A percentile compares a stretch with the other conserved stretches of the same genome.
Evolutionary conservation across 768 basidiomycete genomes (phyloP).

Genomic region (Suillus americanus): DNA sequence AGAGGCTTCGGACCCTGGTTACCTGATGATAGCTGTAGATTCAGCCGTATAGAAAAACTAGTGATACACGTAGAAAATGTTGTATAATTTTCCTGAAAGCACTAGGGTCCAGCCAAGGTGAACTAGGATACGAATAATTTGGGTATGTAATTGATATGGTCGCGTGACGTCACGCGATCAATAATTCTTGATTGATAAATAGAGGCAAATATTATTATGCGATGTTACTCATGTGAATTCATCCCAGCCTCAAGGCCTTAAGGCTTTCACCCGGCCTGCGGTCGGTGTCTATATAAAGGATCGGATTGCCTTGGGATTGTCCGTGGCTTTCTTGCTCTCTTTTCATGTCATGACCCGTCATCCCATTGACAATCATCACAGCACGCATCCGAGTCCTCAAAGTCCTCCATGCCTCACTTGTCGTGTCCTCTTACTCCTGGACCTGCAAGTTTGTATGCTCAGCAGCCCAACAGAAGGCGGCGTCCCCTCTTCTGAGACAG

Average conservation of each 20-base stretch:
- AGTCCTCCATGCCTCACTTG: constrained; percentile 17
- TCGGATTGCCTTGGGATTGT: neutral
- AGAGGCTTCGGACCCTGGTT: neutral
- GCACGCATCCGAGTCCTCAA: constrained; percentile 12
- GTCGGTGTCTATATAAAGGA: constrained; percentile 9
- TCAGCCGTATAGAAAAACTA: neutral
- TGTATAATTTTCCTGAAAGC: neutral
- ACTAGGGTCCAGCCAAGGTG: neutral
- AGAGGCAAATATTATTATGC: constrained; percentile 7
- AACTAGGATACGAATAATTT: neutral
- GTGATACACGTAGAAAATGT: neutral
- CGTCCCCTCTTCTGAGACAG: constrained; percentile 44
- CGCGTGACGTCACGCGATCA: constrained; percentile 25
- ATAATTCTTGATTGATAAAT: constrained; percentile 15
- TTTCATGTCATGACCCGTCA: constrained; percentile 17
- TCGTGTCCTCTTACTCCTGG: constrained; percentile 59
- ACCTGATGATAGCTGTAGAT: neutral
- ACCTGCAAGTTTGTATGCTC: constrained; percentile 55
- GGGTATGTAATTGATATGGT: constrained; percentile 1
- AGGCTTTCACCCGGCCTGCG: neutral
- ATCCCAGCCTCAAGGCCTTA: neutral
- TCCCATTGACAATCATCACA: constrained; percentile 14
- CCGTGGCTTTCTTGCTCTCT: neutral
- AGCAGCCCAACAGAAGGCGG: constrained; percentile 48
- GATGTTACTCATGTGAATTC: neutral